Evolutionary conservation across 352 stramenopile species (phyloP).

Genomic region (Aphanomyces cochlioides): DNA sequence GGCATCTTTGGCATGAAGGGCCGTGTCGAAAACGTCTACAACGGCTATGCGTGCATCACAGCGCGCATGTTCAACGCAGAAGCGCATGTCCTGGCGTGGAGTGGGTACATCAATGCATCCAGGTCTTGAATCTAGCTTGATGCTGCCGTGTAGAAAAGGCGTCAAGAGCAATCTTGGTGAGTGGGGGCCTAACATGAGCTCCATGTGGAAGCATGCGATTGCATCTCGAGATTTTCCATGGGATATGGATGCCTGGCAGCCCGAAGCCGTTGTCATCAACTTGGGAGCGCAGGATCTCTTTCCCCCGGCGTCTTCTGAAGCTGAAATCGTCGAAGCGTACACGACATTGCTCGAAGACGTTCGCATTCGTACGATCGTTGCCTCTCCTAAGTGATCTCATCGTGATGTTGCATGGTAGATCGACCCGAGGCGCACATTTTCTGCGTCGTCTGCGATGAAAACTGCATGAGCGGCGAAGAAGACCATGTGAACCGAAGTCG

Average conservation of each 20-base stretch:
- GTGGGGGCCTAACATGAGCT: slow-evolving; percentile 78
- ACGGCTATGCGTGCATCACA: slow-evolving; percentile 78
- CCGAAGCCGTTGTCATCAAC: slow-evolving; percentile 83
- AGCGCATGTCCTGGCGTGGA: slow-evolving; percentile 81
- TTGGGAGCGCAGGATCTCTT: slow-evolving; percentile 80
- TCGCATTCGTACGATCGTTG: slow-evolving; percentile 53
- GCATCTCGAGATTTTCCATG: slow-evolving; percentile 61
- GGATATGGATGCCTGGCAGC: slow-evolving; percentile 72
- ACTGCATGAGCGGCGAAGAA: slow-evolving; percentile 75
- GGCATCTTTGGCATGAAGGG: slow-evolving; percentile 83
- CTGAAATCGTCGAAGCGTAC: slow-evolving; percentile 77
- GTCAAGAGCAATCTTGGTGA: slow-evolving; percentile 82
- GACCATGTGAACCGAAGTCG: slow-evolving; percentile 69
- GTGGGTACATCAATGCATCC: slow-evolving; percentile 41
- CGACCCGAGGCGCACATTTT: slow-evolving; percentile 80
- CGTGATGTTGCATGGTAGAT: slow-evolving; percentile 43
- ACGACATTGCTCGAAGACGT: slow-evolving; percentile 70
- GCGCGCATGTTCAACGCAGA: slow-evolving; percentile 82
- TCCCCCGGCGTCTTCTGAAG: slow-evolving; percentile 76
- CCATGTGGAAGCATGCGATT: slow-evolving; percentile 82
- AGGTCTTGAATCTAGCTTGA: too few species aligned
- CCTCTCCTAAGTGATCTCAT: too few species aligned
- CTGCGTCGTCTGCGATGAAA: slow-evolving; percentile 81
- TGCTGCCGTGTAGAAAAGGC: slow-evolving; percentile 52
- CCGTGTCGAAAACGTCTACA: slow-evolving; percentile 86